Conservation (phyloP, 306 rosid genomes). For the Sicyos edulis region DNA sequence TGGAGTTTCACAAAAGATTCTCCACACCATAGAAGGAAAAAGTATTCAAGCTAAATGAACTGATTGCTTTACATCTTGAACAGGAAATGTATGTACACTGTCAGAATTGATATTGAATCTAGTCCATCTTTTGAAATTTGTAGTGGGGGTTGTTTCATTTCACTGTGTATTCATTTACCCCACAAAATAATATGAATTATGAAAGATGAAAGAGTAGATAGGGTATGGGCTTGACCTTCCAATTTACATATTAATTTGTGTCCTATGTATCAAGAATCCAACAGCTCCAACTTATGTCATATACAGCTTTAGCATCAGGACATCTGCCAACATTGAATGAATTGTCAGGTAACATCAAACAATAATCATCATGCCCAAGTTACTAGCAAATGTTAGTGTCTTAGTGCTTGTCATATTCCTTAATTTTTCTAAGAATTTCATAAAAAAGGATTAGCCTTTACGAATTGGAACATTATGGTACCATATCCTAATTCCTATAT, state of each 20-base stretch:
- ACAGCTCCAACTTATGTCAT: slow-evolving; percentile 14
- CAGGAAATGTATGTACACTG: slow-evolving; percentile 15
- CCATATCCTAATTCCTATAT: background rate
- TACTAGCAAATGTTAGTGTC: background rate
- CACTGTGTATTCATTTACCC: background rate
- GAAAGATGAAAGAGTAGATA: background rate
- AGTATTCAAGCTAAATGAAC: slow-evolving; percentile 13
- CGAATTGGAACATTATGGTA: background rate
- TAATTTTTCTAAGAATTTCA: background rate
- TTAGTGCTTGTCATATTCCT: background rate
- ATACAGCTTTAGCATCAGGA: slow-evolving; percentile 12
- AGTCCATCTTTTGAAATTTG: slow-evolving; percentile 11
- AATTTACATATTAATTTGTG: slow-evolving; percentile 12
- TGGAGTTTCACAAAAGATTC: slow-evolving; percentile 9
- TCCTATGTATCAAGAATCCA: slow-evolving; percentile 13
- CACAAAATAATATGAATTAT: slow-evolving; percentile 5
- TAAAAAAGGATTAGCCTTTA: background rate
- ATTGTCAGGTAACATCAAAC: slow-evolving; percentile 13
- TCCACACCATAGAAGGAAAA: slow-evolving; percentile 1
- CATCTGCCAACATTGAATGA: slow-evolving; percentile 13
- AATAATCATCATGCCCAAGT: background rate
- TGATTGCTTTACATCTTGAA: slow-evolving; percentile 20
- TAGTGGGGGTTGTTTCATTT: background rate
- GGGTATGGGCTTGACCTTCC: background rate
- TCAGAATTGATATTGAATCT: slow-evolving; percentile 14